These are phyloP conservation scores for Plasmodium gallinaceum DNA, from an alignment of 169 alveolate genomes.

Conservation along the genomic window DNA sequence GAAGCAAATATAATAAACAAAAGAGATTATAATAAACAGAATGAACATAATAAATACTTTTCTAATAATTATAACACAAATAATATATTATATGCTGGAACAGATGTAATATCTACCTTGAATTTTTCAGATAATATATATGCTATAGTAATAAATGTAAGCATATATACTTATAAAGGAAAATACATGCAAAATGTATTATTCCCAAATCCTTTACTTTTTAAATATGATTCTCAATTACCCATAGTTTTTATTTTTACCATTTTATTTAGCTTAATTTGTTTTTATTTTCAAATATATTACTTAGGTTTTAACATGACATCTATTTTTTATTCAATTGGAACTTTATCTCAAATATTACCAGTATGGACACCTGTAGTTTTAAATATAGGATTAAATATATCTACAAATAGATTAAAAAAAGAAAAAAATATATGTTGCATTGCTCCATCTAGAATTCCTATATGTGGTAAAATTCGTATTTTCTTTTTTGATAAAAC, in stretches of 20 bases:
- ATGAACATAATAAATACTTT: background rate
- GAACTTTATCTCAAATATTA: conserved; percentile 89
- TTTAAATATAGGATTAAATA: conserved; percentile 93
- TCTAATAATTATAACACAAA: conserved; percentile 20
- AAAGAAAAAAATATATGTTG: conserved; percentile 91
- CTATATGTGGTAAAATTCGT: conserved; percentile 96
- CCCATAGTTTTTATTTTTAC: conserved; percentile 85
- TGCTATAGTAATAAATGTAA: conserved; percentile 94
- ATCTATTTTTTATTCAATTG: conserved; percentile 89
- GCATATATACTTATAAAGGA: conserved; percentile 94
- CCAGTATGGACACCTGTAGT: conserved; percentile 97
- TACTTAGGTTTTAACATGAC: conserved; percentile 87
- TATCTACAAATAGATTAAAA: conserved; percentile 93
- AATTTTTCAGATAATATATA: conserved; percentile 81
- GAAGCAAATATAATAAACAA: background rate
- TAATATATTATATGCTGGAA: conserved; percentile 84
- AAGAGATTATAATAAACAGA: background rate
- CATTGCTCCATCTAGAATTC: conserved; percentile 96
- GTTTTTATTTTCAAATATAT: conserved; percentile 83
- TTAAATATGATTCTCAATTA: conserved; percentile 87
- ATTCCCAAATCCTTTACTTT: conserved; percentile 91
- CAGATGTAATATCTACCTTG: conserved; percentile 81
- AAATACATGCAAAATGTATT: conserved; percentile 93
- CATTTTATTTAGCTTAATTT: conserved; percentile 79
- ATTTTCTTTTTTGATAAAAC: conserved; percentile 97